These are phyloP conservation scores for Ganoderma resinaceum DNA, from an alignment of 1,284 basidiomycete genomes.

Conservation along the genomic window DNA sequence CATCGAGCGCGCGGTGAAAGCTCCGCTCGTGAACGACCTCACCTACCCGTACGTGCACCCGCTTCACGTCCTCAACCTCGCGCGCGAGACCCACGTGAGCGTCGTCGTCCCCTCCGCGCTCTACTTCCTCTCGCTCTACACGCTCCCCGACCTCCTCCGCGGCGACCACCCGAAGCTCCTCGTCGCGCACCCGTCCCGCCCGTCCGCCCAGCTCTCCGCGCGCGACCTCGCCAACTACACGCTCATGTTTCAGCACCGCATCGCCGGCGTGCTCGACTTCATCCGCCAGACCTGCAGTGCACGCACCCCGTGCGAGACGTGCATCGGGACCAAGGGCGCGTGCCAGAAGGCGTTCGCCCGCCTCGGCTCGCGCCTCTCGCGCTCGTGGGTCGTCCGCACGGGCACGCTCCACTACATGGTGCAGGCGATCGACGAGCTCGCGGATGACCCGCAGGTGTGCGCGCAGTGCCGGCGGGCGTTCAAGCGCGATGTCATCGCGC, in stretches of 20 bases:
- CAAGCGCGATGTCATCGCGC: slow-evolving; percentile 45
- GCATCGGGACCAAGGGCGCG: slow-evolving; percentile 31
- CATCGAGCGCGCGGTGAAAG: slow-evolving; percentile 55
- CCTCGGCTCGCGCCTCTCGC: slow-evolving; percentile 50
- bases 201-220: slow-evolving; percentile 50
- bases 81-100: slow-evolving; percentile 56
- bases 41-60: slow-evolving; percentile 68
- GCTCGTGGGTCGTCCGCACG: slow-evolving; percentile 60
- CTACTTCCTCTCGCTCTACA: slow-evolving; percentile 67
- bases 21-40: slow-evolving; percentile 50
- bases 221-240: slow-evolving; percentile 57
- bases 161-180: slow-evolving; percentile 62
- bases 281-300: slow-evolving; percentile 52
- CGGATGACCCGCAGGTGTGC: slow-evolving; percentile 49
- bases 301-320: slow-evolving; percentile 35
- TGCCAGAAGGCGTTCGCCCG: slow-evolving; percentile 54
- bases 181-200: slow-evolving; percentile 57
- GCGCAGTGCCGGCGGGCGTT: slow-evolving; percentile 52
- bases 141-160: slow-evolving; percentile 54
- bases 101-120: slow-evolving; percentile 58
- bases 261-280: slow-evolving; percentile 59
- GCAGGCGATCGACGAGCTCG: slow-evolving; percentile 53
- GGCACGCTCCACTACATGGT: slow-evolving; percentile 61
- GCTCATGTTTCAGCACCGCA: slow-evolving; percentile 63
- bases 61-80: slow-evolving; percentile 64